phyloP scores from a whole-genome alignment of 495 filamentous ascomycete species.

The Venustampulla echinocandica region DNA sequence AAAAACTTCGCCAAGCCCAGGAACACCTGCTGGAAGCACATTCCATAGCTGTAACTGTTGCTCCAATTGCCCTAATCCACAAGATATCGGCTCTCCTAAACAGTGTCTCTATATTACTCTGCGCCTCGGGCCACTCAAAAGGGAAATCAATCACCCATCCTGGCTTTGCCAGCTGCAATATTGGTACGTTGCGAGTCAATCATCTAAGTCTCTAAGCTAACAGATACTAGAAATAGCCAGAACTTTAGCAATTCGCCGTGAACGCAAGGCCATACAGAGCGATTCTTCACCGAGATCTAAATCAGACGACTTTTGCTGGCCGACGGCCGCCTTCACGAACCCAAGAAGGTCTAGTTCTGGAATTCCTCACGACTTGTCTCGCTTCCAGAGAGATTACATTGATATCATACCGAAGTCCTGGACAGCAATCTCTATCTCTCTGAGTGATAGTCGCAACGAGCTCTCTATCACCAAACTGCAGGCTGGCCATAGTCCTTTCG shows the following conservation, averaged over 20 bases:
- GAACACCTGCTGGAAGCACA: slow-evolving; percentile 49
- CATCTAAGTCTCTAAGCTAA: slow-evolving; percentile 4
- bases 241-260: slow-evolving; percentile 49
- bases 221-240: slow-evolving; percentile 52
- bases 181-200: slow-evolving; percentile 10
- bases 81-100: slow-evolving; percentile 50
- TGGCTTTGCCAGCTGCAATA: slow-evolving; percentile 44
- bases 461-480: slow-evolving; percentile 75
- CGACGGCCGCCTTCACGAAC: slow-evolving; percentile 18
- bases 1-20: slow-evolving; percentile 52
- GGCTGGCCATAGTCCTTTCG: slow-evolving; percentile 64
- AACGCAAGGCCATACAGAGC: slow-evolving; percentile 42
- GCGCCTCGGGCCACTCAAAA: slow-evolving; percentile 43
- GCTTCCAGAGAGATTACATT: slow-evolving; percentile 61
- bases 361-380: slow-evolving; percentile 37
- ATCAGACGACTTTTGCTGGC: slow-evolving; percentile 37
- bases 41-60: slow-evolving; percentile 34
- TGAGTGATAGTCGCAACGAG: slow-evolving; percentile 72
- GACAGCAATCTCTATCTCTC: slow-evolving; percentile 76
- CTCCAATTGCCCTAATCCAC: slow-evolving; percentile 37
- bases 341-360: slow-evolving; percentile 15
- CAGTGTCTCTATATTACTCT: slow-evolving; percentile 56
- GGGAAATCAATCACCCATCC: slow-evolving; percentile 40
- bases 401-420: slow-evolving; percentile 76
- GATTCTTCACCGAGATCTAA: slow-evolving; percentile 29